Base-by-base conservation (phyloP, 805 yeast genomes). In the Saturnispora bothae region DNA sequence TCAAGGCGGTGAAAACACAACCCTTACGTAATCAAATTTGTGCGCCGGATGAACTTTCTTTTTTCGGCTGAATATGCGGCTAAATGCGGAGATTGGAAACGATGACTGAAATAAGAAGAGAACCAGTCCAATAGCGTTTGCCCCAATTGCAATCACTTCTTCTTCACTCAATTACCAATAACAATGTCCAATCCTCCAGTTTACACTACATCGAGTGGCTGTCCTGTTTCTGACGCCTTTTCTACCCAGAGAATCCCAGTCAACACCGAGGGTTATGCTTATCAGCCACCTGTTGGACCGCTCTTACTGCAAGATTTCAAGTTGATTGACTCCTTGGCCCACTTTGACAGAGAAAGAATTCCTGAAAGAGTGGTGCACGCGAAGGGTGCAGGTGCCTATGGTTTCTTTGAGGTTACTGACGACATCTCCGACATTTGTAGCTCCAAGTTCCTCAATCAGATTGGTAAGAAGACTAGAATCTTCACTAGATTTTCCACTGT, bases 361-460 rank as follows among this genome's bases (percentile, higher is more conserved):
- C 95, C 95, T 10, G 95, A 85, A 64, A 71, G 95, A 62, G 94
- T 84, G 41, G 95, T 85, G 26, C 95, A 84, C 55, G 95, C 95
- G 39, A 84, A 84, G 58, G 95, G 95, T 49, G 81, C 88, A 12
- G 95, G 95, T 54, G 95, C 95, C 8, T 83, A 68, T 56, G 95
- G 95, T 48, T 71, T 68, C 48, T 85, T 85, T 56, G 94, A 82
- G 59, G 88, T 80, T 37, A 84, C 95, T 10, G 89, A 84, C 49
- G 94, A 83, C 51, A 76, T 83, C 52, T 64, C 83, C 8, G 89
- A 82, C 56, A 52, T 82, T 33, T 74, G 81, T 53, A 66, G 71
- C 19, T 76, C 92, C 35, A 73, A 73, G 40, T 82, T 85, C 64
- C 71, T 85, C 49, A 71, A 72, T 47, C 64, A 71, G 33, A 68